Percentiles rank a stretch among this genome's conserved stretches.
Conservation (phyloP, 495 filamentous ascomycete genomes). For the Penicillium simplicissimum region DNA sequence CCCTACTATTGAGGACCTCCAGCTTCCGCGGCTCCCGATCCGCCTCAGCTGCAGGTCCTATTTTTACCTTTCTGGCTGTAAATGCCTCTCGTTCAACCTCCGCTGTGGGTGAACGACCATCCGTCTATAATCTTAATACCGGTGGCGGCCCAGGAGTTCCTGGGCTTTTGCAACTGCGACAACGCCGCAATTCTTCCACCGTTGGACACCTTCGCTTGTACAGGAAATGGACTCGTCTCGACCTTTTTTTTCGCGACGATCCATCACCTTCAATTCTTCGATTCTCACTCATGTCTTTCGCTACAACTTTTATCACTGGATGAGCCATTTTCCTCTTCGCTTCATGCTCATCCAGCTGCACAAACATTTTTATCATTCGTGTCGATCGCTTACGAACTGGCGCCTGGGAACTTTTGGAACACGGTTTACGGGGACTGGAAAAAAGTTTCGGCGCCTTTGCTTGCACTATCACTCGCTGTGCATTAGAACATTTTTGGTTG, state of each 20-base stretch:
- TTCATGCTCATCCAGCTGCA: constrained; percentile 42
- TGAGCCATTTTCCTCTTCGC: constrained; percentile 36
- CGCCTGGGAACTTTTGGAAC: constrained; percentile 39
- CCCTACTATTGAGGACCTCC: constrained; percentile 20
- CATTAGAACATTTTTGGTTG: constrained; percentile 31
- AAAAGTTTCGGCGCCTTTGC: constrained; percentile 41
- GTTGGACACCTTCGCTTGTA: constrained; percentile 49
- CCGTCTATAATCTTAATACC: constrained; percentile 52
- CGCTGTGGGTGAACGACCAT: constrained; percentile 18
- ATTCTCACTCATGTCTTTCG: constrained; percentile 45
- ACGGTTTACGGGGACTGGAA: constrained; percentile 26
- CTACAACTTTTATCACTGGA: constrained; percentile 39
- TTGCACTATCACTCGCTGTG: constrained; percentile 50
- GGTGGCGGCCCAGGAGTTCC: constrained; percentile 28
- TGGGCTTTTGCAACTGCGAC: constrained; percentile 20
- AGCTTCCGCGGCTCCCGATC: constrained; percentile 20
- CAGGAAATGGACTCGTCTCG: constrained; percentile 22
- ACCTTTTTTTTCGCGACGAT: constrained; percentile 14
- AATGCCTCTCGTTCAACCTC: constrained; percentile 30
- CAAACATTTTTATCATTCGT: constrained; percentile 44
- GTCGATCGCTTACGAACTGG: constrained; percentile 50
- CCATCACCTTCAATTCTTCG: constrained; percentile 24
- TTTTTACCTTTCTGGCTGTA: constrained; percentile 36
- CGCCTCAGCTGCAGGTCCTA: constrained; percentile 29
- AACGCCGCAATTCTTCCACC: constrained; percentile 13